Evolutionary conservation across 2,329 filamentous ascomycete species (phyloP).

Genomic region (Neodidymelliopsis sp.): DNA sequence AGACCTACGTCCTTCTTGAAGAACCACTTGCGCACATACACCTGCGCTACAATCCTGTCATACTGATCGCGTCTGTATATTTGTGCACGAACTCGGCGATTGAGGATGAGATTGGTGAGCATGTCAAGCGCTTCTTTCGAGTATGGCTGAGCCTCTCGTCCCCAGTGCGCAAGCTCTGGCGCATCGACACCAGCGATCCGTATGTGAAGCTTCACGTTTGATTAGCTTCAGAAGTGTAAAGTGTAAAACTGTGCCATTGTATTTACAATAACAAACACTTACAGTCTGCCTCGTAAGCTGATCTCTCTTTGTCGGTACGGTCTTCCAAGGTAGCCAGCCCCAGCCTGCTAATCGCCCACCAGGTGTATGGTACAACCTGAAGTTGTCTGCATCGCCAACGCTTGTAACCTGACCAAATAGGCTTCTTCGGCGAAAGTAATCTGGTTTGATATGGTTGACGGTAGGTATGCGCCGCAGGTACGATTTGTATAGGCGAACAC

Average conservation of each 20-base stretch:
- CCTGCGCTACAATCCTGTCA: conserved; percentile 86
- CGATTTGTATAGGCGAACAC: conserved; percentile 67
- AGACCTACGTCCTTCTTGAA: conserved; percentile 82
- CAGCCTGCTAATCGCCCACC: conserved; percentile 87
- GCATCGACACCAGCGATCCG: conserved; percentile 93
- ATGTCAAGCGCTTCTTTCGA: conserved; percentile 81
- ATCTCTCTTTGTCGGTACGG: conserved; percentile 72
- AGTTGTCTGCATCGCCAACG: conserved; percentile 96
- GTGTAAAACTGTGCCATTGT: not conserved
- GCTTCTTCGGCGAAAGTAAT: conserved; percentile 76
- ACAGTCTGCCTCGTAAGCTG: conserved; percentile 81
- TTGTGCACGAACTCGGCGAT: conserved; percentile 79
- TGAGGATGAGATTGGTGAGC: conserved; percentile 75
- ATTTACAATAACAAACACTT: conserved; percentile 27
- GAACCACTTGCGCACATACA: conserved; percentile 73
- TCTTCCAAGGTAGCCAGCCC: conserved; percentile 83
- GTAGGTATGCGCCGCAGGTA: conserved; percentile 87
- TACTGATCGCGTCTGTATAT: conserved; percentile 91
- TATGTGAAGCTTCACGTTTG: conserved; percentile 73
- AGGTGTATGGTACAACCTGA: conserved; percentile 92
- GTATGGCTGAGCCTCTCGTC: conserved; percentile 83
- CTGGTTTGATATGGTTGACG: conserved; percentile 75
- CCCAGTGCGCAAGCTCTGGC: conserved; percentile 92
- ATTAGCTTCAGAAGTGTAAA: conserved; percentile 18
- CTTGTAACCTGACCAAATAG: conserved; percentile 88